Base-by-base conservation (phyloP, 78 protist species). In the Dictyostelium discoideum region DNA sequence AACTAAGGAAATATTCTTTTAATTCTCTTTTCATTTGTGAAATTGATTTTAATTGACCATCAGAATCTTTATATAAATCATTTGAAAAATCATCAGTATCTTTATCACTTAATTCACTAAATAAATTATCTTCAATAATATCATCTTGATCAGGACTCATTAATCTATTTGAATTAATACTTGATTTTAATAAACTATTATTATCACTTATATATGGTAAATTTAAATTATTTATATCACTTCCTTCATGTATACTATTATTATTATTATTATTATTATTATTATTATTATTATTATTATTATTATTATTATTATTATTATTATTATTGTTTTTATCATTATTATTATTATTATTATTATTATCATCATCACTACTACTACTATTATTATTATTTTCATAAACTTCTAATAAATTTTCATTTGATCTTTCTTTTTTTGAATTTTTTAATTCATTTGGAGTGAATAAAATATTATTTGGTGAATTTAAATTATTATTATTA, bases 31-130 rank as follows among this genome's bases (percentile, higher is more conserved):
- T 79, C 63, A 79, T 79, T 79, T 79, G 24, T 7, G n/a, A 18
- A 2, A 46, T 79, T 44, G 84, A 20, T 79, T 79, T 46, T 14
- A 74, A 74, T 74, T 74, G 39, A 14, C 81, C 81, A 74, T 74
- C 39, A 65, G 32, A 32, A 24, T 69, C 77, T 9, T 26, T 11
- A 26, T 3, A 46, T 46, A 46, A 46, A 46, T 46, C 57, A 46
- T 46, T 69, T 10, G 18, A 1, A 3, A 69, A n/a, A 26, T 29
- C 77, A 26, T 67, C 76, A 29, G 42, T 26, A 24, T 29, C 77
- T 26, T 69, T 29, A 69, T 69, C 77, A 26, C 42, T n/a, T 69
- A 40, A 69, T 29, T 77, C 40, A 18, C 40, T 29, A 5, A 77
- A 77, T 39, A 77, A 13, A 39, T 77, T 40, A 29, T 40, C 24